phyloP scores from a whole-genome alignment of 768 basidiomycete genomes.

The Cubamyces lactineus region DNA sequence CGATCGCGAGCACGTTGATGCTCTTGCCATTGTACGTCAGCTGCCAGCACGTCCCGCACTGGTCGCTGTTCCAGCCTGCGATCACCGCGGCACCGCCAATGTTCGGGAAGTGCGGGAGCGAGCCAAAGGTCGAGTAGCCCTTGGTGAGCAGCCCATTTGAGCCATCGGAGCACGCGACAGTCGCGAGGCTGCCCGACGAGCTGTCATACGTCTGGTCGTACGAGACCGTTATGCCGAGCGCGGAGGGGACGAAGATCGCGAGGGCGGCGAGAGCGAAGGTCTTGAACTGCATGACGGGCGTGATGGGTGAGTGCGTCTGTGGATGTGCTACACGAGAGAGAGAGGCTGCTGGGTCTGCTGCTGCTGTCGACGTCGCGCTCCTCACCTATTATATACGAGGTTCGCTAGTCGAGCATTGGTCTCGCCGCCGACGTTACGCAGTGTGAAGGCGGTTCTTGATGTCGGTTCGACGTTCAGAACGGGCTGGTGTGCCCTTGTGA shows the following conservation, averaged over 20 bases:
- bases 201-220: slow-evolving; percentile 61
- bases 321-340: not conserved
- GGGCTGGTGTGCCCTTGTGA: slow-evolving; percentile 5
- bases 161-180: slow-evolving; percentile 56
- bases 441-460: slow-evolving; percentile 12
- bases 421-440: not conserved
- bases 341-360: slow-evolving; percentile 9
- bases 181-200: slow-evolving; percentile 40
- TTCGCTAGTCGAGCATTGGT: not conserved
- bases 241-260: slow-evolving; percentile 21
- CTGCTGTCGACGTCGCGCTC: not conserved
- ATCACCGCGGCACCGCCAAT: slow-evolving; percentile 61
- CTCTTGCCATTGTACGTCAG: slow-evolving; percentile 51
- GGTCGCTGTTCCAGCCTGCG: slow-evolving; percentile 51
- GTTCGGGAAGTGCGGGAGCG: slow-evolving; percentile 59
- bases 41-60: slow-evolving; percentile 65
- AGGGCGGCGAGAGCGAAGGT: slow-evolving; percentile 20
- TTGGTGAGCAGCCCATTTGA: slow-evolving; percentile 36
- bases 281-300: slow-evolving; percentile 27
- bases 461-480: not conserved
- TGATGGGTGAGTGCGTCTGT: not conserved
- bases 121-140: slow-evolving; percentile 50
- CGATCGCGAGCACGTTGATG: slow-evolving; percentile 56
- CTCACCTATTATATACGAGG: not conserved
- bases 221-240: slow-evolving; percentile 33